These are phyloP conservation scores for Ceratocystis colombiana DNA, from an alignment of 2,329 filamentous ascomycete species.

Conservation along the genomic window DNA sequence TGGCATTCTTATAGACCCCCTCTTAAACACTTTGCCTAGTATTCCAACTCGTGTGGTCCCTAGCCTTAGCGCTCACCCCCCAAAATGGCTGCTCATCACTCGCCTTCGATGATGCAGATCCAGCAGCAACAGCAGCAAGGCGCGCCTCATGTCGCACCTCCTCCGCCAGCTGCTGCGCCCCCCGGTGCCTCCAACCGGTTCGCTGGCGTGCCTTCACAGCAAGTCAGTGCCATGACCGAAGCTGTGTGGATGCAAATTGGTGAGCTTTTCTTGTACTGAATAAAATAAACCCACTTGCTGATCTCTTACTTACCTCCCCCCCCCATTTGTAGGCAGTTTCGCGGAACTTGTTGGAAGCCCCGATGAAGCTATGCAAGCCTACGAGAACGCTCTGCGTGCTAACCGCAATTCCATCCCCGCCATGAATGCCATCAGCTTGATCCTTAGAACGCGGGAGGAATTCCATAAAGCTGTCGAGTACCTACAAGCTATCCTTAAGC, in stretches of 20 bases:
- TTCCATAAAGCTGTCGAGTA: slow-evolving; percentile 93
- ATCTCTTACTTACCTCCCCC: neutral
- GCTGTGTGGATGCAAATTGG: slow-evolving; percentile 85
- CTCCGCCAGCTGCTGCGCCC: slow-evolving; percentile 43
- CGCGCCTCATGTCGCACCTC: slow-evolving; percentile 50
- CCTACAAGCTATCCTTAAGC: slow-evolving; percentile 77
- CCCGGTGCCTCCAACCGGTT: slow-evolving; percentile 45
- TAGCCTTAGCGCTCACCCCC: slow-evolving; percentile 12
- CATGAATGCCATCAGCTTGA: slow-evolving; percentile 88
- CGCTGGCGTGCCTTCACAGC: slow-evolving; percentile 50
- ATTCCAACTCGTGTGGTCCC: neutral
- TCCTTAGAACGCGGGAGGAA: slow-evolving; percentile 82
- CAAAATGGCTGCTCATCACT: slow-evolving; percentile 67
- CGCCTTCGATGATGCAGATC: slow-evolving; percentile 66
- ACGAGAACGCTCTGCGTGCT: slow-evolving; percentile 78
- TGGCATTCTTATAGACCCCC: neutral
- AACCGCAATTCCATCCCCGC: slow-evolving; percentile 82
- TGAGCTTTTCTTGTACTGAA: slow-evolving; percentile 39
- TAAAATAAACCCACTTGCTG: neutral
- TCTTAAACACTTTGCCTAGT: neutral
- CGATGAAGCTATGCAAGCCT: slow-evolving; percentile 81
- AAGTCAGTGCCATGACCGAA: slow-evolving; percentile 72
- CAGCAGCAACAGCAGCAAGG: slow-evolving; percentile 40
- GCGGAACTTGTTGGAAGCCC: slow-evolving; percentile 80
- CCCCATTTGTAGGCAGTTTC: slow-evolving; percentile 53